Percentiles rank a stretch among this genome's conserved stretches.
These are phyloP conservation scores for Agastache rugosa DNA, from an alignment of 257 asterid genomes.

Conservation along the genomic window DNA sequence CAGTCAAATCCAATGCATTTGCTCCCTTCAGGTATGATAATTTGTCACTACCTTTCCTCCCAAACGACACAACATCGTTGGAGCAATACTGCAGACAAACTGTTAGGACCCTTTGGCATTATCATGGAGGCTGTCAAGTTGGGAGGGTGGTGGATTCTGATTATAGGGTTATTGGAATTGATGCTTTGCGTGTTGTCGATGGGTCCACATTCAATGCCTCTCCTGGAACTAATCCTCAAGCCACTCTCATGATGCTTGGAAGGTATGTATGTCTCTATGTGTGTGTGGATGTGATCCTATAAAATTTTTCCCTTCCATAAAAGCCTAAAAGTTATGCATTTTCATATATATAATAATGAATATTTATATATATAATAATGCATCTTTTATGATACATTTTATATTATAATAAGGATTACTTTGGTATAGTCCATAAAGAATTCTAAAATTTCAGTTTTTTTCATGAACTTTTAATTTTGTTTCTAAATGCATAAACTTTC, in stretches of 20 bases:
- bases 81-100: constrained; percentile 84
- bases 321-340: no score
- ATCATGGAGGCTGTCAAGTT: constrained; percentile 86
- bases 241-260: constrained; percentile 88
- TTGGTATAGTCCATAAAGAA: no score
- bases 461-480: no score
- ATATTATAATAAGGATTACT: no score
- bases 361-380: no score
- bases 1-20: constrained; percentile 66
- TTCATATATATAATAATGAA: no score
- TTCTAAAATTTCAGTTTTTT: no score
- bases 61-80: constrained; percentile 57
- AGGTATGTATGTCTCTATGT: constrained; percentile 43
- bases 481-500: no score
- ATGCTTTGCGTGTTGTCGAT: constrained; percentile 34
- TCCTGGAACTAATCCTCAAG: constrained; percentile 91
- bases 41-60: constrained; percentile 52
- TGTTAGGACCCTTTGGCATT: constrained; percentile 92
- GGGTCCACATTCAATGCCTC: constrained; percentile 76
- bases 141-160: constrained; percentile 66
- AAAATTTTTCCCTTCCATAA: no score
- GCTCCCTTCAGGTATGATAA: constrained; percentile 50
- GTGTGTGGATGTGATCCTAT: background rate
- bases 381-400: no score
- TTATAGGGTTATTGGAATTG: constrained; percentile 50